Evolutionary conservation across 768 basidiomycete genomes (phyloP), one percentile per base, ranked within the genome.

Genomic region (Mycena olivaceomarginata): DNA sequence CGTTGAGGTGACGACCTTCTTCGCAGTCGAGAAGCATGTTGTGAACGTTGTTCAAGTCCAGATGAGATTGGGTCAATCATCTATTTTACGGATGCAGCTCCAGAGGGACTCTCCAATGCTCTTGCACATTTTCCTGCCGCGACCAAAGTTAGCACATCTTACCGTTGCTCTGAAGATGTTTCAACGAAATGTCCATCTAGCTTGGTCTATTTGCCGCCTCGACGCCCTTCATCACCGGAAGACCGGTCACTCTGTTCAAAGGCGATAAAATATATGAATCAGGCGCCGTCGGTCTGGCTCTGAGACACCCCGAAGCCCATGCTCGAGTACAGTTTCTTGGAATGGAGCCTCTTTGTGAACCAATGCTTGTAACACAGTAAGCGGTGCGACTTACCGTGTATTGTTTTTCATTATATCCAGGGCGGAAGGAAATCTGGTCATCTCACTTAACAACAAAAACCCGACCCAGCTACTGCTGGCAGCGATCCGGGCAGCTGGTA

Each of bases 191-290:
- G 71, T 60, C 20, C 12, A 48, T 72, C 18, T 74, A 95, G 92
- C 84, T 95, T 68, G 94, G 95, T 5, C 87, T 96, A 22, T 83
- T 94, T 25, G 93, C 93, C 0, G 88, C 95, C 0, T 93, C 95
- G 3, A 96, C 96, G 2, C 95, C 95, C 0, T 96, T 96, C 82
- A 85, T 95, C 7, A 96, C 94, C 1, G 96, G 95, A 16, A 86
- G 93, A 22, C 92, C 93, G 0, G 91, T 93, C 40, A 96, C 95
- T 0, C 86, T 96, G 12, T 92, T 96, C 75, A 84, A 89, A 74
- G 90, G 94, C 66, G 85, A 87, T 48, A 81, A 88, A 1, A 88
- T 95, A 37, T 83, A 89, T 71, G 92, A 91, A 0, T 87, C 90
- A 9, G 96, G 96, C 9, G 94, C 95, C 5, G 91, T 96, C 13